Base-by-base conservation (phyloP, 768 basidiomycete species). In the Phaffia australis region DNA sequence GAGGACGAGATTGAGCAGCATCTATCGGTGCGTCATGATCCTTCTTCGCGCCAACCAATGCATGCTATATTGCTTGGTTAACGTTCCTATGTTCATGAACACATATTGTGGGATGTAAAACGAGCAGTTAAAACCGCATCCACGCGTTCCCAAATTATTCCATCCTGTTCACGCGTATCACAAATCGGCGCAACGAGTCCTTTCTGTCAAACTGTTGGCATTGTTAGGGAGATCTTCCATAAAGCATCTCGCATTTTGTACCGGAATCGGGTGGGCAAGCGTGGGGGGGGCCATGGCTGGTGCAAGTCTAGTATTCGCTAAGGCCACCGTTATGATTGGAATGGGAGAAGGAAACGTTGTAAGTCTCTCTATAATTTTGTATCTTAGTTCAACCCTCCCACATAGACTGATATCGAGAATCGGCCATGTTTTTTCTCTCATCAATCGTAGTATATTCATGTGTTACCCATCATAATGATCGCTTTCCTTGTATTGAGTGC, bases 261-360 rank as follows among this genome's bases (percentile, higher is more conserved):
- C 52, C 16, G 66, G 66, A 6, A 35, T 68, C 6, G 66, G 66
- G 0, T 68, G 60, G 60, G 66, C 61, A 0, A 46, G 49, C 2
- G 56, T 68, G 2, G 66, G 66, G 1, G 66, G 66, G 2, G 48
- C 35, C 2, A 35, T 68, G 4, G 60, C 60, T 30, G 66, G 66
- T 14, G 66, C 54, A 11, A 35, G 29, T 3, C 56, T 68, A 23
- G 56, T 68, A 9, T 51, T 63, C 19, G 49, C 66, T 5, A 68
- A 68, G 54, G 56, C 56, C 2, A 18, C 52, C 42, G 66, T 68
- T 15, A 68, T 63, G 66, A 32, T 68, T 29, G 66, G 65, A 0
- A 46, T 66, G 51, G 65, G 52, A 16, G 50, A 60, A 32, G 48
- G 65, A 23, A 60, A 60, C 23, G 46, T 60, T 19, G 57, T 59